Conservation (phyloP, 106 monocot genomes). For the Allium cepa region DNA sequence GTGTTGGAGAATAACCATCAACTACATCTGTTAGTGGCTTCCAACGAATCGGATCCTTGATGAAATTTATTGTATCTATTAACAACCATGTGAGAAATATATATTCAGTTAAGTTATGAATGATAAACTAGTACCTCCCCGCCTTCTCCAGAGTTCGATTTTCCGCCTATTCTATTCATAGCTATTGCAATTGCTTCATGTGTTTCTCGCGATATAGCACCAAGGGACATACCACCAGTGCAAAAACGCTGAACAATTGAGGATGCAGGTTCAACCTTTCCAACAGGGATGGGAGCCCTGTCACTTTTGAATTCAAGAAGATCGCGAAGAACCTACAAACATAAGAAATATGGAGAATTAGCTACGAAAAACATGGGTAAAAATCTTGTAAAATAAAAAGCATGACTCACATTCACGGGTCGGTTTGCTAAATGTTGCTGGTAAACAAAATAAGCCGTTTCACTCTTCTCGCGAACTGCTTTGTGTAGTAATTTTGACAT, state of each 20-base stretch:
- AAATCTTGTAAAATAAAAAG: not conserved
- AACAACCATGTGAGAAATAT: not conserved
- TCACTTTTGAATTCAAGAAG: slow-evolving; percentile 95
- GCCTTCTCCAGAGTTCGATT: slow-evolving; percentile 98
- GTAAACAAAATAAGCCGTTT: slow-evolving; percentile 82
- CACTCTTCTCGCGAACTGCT: slow-evolving; percentile 93
- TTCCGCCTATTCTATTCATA: slow-evolving; percentile 96
- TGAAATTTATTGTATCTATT: not conserved
- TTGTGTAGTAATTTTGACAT: slow-evolving; percentile 99
- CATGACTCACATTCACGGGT: slow-evolving; percentile 71
- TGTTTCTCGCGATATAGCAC: slow-evolving; percentile 97
- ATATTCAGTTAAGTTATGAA: not conserved
- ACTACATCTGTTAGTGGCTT: slow-evolving; percentile 86
- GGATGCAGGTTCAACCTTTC: slow-evolving; percentile 90
- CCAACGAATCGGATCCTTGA: slow-evolving; percentile 97
- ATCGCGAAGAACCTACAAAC: slow-evolving; percentile 76
- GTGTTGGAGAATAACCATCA: slow-evolving; percentile 97
- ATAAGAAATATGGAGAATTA: not conserved
- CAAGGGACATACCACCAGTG: slow-evolving; percentile 98
- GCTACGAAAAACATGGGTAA: not conserved
- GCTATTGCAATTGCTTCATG: slow-evolving; percentile 99
- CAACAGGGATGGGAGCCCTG: slow-evolving; percentile 73
- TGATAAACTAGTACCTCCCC: slow-evolving; percentile 62
- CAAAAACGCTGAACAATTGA: slow-evolving; percentile 93
- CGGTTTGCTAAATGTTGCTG: slow-evolving; percentile 95